Evolutionary conservation across 768 basidiomycete genomes (phyloP), one percentile per base, ranked within the genome.

Genomic region (Phlebiopsis flavidoalba): DNA sequence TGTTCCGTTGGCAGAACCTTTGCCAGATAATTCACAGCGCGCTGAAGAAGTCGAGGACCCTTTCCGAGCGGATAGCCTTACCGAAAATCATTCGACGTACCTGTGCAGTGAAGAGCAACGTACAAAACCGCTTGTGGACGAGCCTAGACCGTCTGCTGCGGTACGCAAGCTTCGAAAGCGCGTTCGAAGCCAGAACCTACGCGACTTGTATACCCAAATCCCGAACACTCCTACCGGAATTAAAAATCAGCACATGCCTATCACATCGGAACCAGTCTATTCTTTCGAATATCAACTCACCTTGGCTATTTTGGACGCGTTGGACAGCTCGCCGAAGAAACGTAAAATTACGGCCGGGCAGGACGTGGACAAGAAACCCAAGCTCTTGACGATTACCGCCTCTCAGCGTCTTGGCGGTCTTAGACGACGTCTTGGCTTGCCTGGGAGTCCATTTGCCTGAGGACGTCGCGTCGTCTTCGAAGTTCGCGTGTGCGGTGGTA

Each of bases 231-330:
- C 48, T 49, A 17, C 24, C 19, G 19, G 11, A 45, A 7, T 37
- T 5, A 8, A 15, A 37, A 1, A 54, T 35, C 22, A 52, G 14
- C 11, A 53, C 35, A 31, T 33, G 8, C 5, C 21, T 22, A 31
- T 35, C 15, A 8, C 52, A 26, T 21, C 43, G 8, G n/a, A 45
- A n/a, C 54, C 54, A 45, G 21, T 15, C 19, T 53, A 43, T 15
- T 22, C 57, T 19, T 53, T 62, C 48, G 61, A 62, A 26, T 26
- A 59, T 19, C 50, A 53, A 19, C 35, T 62, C 11, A 62, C 61
- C 24, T 36, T 62, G 45, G 57, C 57, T 14, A 40, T 60, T 8
- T 48, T 57, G 59, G 58, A 49, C 26, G 63, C 54, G 21, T 57
- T 63, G 63, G 55, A 60, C n/a, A 45, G 54, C 36, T 47, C 55